phyloP scores from a whole-genome alignment of 2,329 filamentous ascomycete species.

The Cercospora beticola region DNA sequence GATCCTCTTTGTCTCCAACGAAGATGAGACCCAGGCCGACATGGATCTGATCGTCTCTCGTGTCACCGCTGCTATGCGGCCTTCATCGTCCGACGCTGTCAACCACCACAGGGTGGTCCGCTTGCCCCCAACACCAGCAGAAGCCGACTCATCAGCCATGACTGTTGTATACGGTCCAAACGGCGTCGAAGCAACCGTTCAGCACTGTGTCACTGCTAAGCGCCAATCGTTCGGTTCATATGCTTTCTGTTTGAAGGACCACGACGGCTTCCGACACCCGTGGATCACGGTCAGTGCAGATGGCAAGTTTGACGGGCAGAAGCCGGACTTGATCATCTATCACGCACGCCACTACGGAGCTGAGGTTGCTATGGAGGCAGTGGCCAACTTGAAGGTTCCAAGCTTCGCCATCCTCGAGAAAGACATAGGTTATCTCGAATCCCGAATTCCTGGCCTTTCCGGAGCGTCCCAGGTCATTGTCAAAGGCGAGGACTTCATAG shows the following conservation, averaged over 20 bases:
- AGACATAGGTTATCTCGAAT: not conserved
- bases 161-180: slow-evolving; percentile 21
- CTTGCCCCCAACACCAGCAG: slow-evolving; percentile 24
- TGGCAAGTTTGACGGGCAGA: slow-evolving; percentile 15
- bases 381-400: slow-evolving; percentile 13
- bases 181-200: slow-evolving; percentile 21
- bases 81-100: not conserved
- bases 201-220: slow-evolving; percentile 27
- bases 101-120: slow-evolving; percentile 18
- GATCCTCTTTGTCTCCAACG: slow-evolving; percentile 25
- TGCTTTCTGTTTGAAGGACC: slow-evolving; percentile 20
- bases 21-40: not conserved
- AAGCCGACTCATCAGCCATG: slow-evolving; percentile 16
- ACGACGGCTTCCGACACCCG: slow-evolving; percentile 20
- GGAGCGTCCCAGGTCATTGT: not conserved
- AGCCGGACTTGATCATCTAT: slow-evolving; percentile 23
- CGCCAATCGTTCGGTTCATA: slow-evolving; percentile 6
- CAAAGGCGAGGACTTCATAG: not conserved
- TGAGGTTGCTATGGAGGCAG: slow-evolving; percentile 6
- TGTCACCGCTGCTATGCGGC: slow-evolving; percentile 18
- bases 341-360: slow-evolving; percentile 5
- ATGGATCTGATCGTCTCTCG: slow-evolving; percentile 23
- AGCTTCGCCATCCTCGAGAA: not conserved
- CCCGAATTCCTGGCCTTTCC: not conserved
- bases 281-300: slow-evolving; percentile 22